Conservation (phyloP, 139 green algal genomes). For the Micractinium conductrix region DNA sequence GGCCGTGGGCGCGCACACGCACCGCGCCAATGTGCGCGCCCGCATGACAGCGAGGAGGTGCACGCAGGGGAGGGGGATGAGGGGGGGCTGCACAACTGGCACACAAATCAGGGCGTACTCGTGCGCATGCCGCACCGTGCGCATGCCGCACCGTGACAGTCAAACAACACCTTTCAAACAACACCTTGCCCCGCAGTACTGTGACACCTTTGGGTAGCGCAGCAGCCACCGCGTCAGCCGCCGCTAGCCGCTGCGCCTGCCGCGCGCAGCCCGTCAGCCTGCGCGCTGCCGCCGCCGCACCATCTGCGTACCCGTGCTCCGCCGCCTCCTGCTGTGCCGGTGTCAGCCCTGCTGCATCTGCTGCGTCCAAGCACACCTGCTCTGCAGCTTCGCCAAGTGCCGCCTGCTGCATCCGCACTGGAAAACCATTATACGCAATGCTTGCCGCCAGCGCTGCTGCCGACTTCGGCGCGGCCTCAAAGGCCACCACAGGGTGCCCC, state of each 20-base stretch:
- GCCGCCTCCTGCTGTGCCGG: not conserved
- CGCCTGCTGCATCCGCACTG: not conserved
- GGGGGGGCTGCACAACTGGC: too few species aligned
- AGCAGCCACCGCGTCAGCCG: not conserved
- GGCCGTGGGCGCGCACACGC: not conserved
- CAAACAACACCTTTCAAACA: too few species aligned
- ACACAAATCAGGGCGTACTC: too few species aligned
- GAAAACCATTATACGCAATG: not conserved
- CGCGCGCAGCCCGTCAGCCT: not conserved
- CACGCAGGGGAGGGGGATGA: too few species aligned
- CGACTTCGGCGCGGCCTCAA: not conserved
- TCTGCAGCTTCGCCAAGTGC: not conserved
- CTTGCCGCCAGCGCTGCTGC: not conserved
- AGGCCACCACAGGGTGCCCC: not conserved
- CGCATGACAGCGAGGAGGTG: not conserved
- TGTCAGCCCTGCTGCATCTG: not conserved
- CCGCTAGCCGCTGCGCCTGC: not conserved
- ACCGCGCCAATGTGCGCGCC: not conserved
- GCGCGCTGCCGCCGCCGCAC: not conserved
- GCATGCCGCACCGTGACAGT: too few species aligned
- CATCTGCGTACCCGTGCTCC: not conserved
- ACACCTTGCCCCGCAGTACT: too few species aligned
- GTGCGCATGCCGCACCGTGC: too few species aligned
- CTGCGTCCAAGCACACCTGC: not conserved
- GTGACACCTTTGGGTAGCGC: not conserved